These are phyloP conservation scores for Agrocybe pediades DNA, from an alignment of 768 basidiomycete species.

Conservation along the genomic window DNA sequence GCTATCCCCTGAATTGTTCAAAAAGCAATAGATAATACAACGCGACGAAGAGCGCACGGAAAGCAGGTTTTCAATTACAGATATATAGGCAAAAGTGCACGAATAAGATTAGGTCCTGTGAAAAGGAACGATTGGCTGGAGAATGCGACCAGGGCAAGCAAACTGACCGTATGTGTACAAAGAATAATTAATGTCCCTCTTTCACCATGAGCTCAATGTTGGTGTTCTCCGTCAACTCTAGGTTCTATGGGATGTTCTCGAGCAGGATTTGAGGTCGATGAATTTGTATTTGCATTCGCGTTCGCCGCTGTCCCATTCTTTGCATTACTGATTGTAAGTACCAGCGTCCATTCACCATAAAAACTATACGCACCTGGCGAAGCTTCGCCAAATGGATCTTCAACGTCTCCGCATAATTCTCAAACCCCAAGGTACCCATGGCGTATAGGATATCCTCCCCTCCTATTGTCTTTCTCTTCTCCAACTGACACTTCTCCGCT, in stretches of 20 bases:
- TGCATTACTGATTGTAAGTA: neutral
- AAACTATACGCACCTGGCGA: slow-evolving; percentile 57
- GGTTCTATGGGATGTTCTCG: slow-evolving; percentile 33
- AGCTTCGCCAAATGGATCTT: slow-evolving; percentile 93
- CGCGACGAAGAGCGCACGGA: too few relatives aligned
- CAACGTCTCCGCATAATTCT: slow-evolving; percentile 90
- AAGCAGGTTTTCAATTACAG: neutral
- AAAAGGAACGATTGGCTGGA: neutral
- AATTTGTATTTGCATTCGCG: too few relatives aligned
- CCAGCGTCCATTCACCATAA: neutral
- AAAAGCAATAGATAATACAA: too few relatives aligned
- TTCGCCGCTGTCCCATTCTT: slow-evolving; percentile 14
- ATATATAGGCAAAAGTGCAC: neutral
- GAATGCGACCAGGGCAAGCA: neutral
- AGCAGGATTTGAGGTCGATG: slow-evolving; percentile 9
- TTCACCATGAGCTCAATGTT: neutral
- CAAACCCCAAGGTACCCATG: slow-evolving; percentile 92
- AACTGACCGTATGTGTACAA: neutral
- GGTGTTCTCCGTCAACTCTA: slow-evolving; percentile 29
- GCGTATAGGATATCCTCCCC: slow-evolving; percentile 97
- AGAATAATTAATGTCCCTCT: neutral
- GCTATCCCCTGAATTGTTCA: too few relatives aligned
- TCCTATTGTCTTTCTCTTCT: slow-evolving; percentile 97
- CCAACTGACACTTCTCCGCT: slow-evolving; percentile 89
- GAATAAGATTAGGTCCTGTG: neutral